Conservation (phyloP, 2,329 filamentous ascomycete species). For the Aspergillus bombycis region DNA sequence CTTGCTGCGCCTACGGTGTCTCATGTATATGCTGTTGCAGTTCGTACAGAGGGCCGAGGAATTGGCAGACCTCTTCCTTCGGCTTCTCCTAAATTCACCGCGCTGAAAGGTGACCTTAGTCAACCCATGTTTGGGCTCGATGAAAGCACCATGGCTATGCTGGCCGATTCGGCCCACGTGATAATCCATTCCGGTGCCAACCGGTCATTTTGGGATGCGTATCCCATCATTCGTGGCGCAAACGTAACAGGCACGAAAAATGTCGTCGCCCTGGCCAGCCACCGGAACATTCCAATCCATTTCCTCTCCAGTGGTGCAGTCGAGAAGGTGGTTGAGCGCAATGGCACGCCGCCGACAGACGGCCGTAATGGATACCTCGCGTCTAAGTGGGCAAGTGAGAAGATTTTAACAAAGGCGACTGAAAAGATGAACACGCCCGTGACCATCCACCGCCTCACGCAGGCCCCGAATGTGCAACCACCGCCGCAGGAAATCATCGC, state of each 20-base stretch:
- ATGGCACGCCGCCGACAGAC: neutral
- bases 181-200: neutral
- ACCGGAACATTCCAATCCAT: neutral
- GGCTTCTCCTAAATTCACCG: neutral
- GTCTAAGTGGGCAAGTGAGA: neutral
- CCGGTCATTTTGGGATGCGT: neutral
- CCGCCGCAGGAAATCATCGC: too few species aligned
- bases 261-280: neutral
- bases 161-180: neutral
- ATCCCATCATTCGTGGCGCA: neutral
- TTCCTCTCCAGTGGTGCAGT: neutral
- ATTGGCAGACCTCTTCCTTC: neutral
- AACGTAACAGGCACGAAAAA: neutral
- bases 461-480: neutral
- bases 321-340: neutral
- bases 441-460: neutral
- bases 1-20: neutral
- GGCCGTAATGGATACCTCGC: neutral
- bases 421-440: neutral
- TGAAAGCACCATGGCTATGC: neutral
- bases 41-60: neutral
- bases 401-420: neutral
- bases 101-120: neutral
- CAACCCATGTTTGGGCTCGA: neutral
- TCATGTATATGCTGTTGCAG: neutral